Evolutionary conservation across 2,329 filamentous ascomycete genomes (phyloP).

Genomic region (Aspergillus transmontanensis): DNA sequence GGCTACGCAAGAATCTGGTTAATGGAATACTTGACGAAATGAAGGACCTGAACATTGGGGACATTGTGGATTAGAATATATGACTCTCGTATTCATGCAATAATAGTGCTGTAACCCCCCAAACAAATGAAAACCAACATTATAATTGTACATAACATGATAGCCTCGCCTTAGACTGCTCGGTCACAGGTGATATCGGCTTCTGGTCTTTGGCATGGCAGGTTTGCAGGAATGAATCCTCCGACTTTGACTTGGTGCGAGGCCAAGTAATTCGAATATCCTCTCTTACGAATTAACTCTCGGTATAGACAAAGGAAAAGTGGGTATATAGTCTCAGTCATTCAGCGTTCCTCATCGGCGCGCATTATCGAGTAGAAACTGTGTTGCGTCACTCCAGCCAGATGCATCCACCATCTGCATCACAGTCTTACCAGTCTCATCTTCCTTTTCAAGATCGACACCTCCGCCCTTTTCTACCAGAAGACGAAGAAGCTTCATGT

Average conservation of each 20-base stretch:
- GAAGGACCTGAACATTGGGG: too few species aligned
- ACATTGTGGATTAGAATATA: too few species aligned
- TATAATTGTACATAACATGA: too few species aligned
- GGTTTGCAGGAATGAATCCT: background rate
- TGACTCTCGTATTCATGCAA: too few species aligned
- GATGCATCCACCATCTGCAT: conserved; percentile 61
- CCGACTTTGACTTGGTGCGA: background rate
- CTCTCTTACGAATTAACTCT: background rate
- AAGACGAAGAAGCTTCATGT: conserved; percentile 56
- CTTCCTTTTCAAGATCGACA: conserved; percentile 55
- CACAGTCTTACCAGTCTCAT: conserved; percentile 58
- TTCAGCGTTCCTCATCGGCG: background rate
- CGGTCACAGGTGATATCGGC: too few species aligned
- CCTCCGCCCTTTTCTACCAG: conserved; percentile 51
- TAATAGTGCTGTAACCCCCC: too few species aligned
- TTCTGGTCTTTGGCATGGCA: background rate
- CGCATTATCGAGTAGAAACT: conserved; percentile 42
- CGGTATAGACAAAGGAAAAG: background rate
- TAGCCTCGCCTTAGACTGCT: too few species aligned
- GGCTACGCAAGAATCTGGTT: too few species aligned
- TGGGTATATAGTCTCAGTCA: background rate
- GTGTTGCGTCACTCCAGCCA: conserved; percentile 61
- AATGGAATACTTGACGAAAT: too few species aligned
- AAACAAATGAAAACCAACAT: too few species aligned
- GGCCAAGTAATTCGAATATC: background rate